A percentile compares a stretch with the other conserved stretches of the same genome.
These are phyloP conservation scores for Clathrus columnatus DNA, from an alignment of 768 basidiomycete genomes.

Conservation along the genomic window DNA sequence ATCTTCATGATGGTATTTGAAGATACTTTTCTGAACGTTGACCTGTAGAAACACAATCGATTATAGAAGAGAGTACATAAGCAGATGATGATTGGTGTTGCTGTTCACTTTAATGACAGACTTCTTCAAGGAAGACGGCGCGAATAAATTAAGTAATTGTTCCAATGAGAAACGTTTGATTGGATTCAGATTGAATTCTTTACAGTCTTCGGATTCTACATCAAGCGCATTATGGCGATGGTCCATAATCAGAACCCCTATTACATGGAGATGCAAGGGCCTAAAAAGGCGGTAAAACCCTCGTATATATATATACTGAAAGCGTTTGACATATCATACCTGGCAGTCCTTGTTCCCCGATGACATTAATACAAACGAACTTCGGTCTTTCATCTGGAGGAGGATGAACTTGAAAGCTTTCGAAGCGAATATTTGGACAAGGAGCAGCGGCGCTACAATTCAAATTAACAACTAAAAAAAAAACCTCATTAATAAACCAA, in stretches of 20 bases:
- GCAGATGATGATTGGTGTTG: too few species aligned
- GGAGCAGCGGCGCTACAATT: constrained; percentile 41
- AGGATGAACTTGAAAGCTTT: constrained; percentile 30
- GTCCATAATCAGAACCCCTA: not conserved
- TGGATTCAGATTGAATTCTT: too few species aligned
- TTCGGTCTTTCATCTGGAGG: constrained; percentile 28
- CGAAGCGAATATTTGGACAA: constrained; percentile 36
- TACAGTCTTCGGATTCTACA: too few species aligned
- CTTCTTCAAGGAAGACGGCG: too few species aligned
- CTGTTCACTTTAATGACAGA: too few species aligned
- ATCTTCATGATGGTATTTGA: too few species aligned
- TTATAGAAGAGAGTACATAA: too few species aligned
- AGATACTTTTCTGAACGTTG: too few species aligned
- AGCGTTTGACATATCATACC: constrained; percentile 14
- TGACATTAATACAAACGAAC: constrained; percentile 41
- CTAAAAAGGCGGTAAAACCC: not conserved
- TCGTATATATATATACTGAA: not conserved
- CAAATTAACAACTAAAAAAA: constrained; percentile 40
- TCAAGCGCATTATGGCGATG: not conserved
- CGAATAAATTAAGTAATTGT: too few species aligned
- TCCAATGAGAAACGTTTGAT: too few species aligned
- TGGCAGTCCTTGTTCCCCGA: constrained; percentile 23
- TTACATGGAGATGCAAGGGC: not conserved
- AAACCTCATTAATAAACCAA: too few species aligned
- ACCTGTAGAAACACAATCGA: too few species aligned